phyloP scores from a whole-genome alignment of 2,329 filamentous ascomycete genomes.

The Pseudogymnoascus sp. region DNA sequence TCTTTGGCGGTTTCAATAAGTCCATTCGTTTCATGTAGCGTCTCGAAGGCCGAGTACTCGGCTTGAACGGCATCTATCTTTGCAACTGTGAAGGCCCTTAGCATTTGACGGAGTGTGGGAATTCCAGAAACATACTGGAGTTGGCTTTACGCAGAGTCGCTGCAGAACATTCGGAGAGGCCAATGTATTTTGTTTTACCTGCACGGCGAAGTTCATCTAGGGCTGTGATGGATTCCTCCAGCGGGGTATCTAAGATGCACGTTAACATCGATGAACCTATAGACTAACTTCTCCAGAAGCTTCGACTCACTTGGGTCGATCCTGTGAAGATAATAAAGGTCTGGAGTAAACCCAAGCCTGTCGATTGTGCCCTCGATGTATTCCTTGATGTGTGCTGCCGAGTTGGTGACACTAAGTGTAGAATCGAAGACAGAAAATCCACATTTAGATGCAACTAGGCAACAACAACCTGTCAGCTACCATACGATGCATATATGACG shows the following conservation, averaged over 20 bases:
- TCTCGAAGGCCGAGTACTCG: constrained; percentile 40
- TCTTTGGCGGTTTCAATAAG: constrained; percentile 38
- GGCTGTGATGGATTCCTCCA: constrained; percentile 41
- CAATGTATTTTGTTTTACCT: constrained; percentile 45
- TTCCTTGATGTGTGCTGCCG: constrained; percentile 37
- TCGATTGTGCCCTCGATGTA: constrained; percentile 46
- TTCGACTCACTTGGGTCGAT: constrained; percentile 25
- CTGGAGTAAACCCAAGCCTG: constrained; percentile 33
- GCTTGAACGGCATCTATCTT: constrained; percentile 42
- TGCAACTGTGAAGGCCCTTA: constrained; percentile 30
- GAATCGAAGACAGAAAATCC: neutral
- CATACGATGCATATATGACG: neutral
- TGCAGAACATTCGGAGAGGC: constrained; percentile 42
- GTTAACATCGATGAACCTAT: neutral
- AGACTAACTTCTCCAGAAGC: neutral
- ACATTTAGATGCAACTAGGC: neutral
- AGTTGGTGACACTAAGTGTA: neutral
- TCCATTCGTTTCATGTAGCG: constrained; percentile 34
- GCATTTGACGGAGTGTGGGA: neutral
- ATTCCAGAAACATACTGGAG: neutral
- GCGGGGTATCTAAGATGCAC: constrained; percentile 29
- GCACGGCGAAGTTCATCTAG: constrained; percentile 40
- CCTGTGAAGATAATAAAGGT: constrained; percentile 36
- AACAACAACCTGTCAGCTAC: neutral
- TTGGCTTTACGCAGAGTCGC: constrained; percentile 38